Base-by-base conservation (phyloP, 257 asterid species). In the Handroanthus guayacan region DNA sequence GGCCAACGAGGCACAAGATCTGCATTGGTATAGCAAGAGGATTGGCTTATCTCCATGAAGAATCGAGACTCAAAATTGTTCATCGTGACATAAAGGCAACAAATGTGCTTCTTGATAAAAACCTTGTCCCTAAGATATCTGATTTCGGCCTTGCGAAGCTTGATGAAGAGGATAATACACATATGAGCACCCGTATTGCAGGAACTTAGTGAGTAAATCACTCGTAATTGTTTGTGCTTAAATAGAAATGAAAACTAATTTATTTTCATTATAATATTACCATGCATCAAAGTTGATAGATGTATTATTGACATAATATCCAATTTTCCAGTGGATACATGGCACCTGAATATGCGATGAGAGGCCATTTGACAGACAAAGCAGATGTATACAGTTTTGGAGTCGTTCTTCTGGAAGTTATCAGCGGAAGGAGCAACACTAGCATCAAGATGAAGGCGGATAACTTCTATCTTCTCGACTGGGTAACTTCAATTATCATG, bases 271-370 rank as follows among this genome's bases (percentile, higher is more conserved):
- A 48, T 2, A 8, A 9, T 48, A 48, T 9, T 25, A 25, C 31
- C 31, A 25, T 25, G 31, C 1, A 25, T 25, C n/a, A 63, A n/a
- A 37, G 13, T n/a, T 14, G n/a, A 41, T 16, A 17, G 20, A 16
- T n/a, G 18, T 47, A 3, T 37, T 55, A n/a, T 34, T 67, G 60
- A 43, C 47, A 39, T 44, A 36, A n/a, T n/a, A 1, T 20, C 9
- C 50, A 50, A 41, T 61, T 75, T 61, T 67, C 13, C 77, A 86
- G 89, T 56, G 89, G 89, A 44, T 86, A 86, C 25, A 81, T 86
- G 89, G 87, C 89, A 3, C 89, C 89, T 4, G 92, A 87, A 80
- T 87, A 87, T 73, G 92, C 92, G 0, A 85, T 87, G 89, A 81
- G 92, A 5, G 92, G 92, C 58, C 73, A 87, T 78, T 58, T 85